Percentiles rank a stretch among this genome's conserved stretches.
Evolutionary conservation across 2,329 filamentous ascomycete genomes (phyloP).

Genomic region (Xylariales sp.): DNA sequence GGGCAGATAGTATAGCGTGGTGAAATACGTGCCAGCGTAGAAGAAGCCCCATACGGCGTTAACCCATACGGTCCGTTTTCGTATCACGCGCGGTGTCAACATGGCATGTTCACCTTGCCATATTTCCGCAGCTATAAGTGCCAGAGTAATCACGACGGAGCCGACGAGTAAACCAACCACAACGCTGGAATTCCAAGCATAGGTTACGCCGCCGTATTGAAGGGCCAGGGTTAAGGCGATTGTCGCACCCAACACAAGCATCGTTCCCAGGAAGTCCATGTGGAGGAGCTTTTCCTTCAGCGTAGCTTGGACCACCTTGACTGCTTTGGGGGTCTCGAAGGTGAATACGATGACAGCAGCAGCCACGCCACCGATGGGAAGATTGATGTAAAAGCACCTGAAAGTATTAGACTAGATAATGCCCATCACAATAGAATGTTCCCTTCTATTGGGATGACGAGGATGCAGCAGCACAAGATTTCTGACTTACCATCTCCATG

Average conservation of each 20-base stretch:
- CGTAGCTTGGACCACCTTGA: constrained; percentile 1
- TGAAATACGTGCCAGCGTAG: too few relatives aligned
- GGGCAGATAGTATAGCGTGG: too few relatives aligned
- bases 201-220: constrained; percentile 32
- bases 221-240: constrained; percentile 34
- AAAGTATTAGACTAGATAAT: background rate
- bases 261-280: constrained; percentile 11
- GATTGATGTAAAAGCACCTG: constrained; percentile 14
- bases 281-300: constrained; percentile 9
- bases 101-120: constrained; percentile 13
- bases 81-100: constrained; percentile 4
- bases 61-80: constrained; percentile 1
- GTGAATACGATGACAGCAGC: constrained; percentile 6
- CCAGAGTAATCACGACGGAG: constrained; percentile 17
- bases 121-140: constrained; percentile 15
- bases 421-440: background rate
- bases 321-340: constrained; percentile 3
- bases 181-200: constrained; percentile 25
- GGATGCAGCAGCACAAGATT: background rate
- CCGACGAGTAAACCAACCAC: constrained; percentile 28
- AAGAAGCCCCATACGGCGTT: too few relatives aligned
- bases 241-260: constrained; percentile 17
- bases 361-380: constrained; percentile 11
- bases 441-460: background rate
- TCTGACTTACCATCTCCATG: constrained; percentile 44